Percentiles rank a stretch among this genome's conserved stretches.
These are phyloP conservation scores for Mitragyna speciosa DNA, from an alignment of 257 asterid genomes.

Conservation along the genomic window DNA sequence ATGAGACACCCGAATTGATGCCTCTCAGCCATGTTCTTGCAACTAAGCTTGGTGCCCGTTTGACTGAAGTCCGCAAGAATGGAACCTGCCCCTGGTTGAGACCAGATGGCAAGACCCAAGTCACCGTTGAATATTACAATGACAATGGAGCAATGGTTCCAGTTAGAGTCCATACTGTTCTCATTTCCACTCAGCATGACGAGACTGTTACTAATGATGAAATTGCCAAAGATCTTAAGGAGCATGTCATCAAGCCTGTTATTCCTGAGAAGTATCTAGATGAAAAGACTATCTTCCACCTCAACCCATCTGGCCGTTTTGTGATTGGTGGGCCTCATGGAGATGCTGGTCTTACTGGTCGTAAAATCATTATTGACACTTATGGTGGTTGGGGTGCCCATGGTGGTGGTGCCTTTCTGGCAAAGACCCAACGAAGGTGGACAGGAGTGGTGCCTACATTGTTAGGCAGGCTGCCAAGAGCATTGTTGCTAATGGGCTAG, in stretches of 20 bases:
- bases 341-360: conserved; percentile 67
- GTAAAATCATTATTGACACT: conserved; percentile 60
- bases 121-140: conserved; percentile 58
- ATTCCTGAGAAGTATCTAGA: conserved; percentile 64
- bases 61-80: conserved; percentile 61
- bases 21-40: conserved; percentile 70
- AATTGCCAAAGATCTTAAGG: conserved; percentile 56
- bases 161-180: conserved; percentile 54
- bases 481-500: conserved; percentile 53
- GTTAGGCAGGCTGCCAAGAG: conserved; percentile 68
- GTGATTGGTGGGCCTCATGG: conserved; percentile 70
- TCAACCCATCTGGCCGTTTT: conserved; percentile 59
- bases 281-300: conserved; percentile 62
- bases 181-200: conserved; percentile 64
- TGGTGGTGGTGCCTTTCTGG: conserved; percentile 72
- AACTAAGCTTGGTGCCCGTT: conserved; percentile 55
- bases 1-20: conserved; percentile 64
- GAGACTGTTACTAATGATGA: conserved; percentile 66
- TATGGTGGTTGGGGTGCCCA: conserved; percentile 76
- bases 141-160: conserved; percentile 68
- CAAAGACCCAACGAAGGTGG: conserved; percentile 67
- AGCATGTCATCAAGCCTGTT: conserved; percentile 59
- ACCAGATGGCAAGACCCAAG: conserved; percentile 69
- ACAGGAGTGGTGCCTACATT: conserved; percentile 61
- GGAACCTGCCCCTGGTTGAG: conserved; percentile 64